Base-by-base conservation (phyloP, 192 early-diverging fungal genomes). In the Gryganskiella cystojenkinii region DNA sequence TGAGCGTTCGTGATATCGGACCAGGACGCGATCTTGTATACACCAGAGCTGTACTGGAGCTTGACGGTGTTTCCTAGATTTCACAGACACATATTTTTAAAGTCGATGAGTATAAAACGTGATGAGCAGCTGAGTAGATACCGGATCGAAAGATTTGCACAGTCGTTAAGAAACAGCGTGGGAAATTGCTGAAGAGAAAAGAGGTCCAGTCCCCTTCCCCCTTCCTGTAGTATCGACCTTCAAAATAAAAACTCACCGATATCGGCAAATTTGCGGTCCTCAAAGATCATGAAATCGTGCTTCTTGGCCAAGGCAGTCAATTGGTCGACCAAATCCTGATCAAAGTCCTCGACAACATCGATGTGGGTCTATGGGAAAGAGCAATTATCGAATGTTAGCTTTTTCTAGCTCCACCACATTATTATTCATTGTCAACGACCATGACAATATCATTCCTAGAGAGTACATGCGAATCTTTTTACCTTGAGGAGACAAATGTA, bases 241-340 rank as follows among this genome's bases (percentile, higher is more conserved):
- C 22, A 53, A 3, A 34, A 6, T 30, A 22, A 50, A 14, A 17
- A 47, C 78, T 75, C 60, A 85, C 92, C 97, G 80, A 99, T 99
- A 74, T 99, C 97, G 54, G 96, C 96, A 86, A 99, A 99, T 85
- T 99, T 99, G 81, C 97, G 92, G 83, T 99, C 97, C 75, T 99
- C 97, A 79, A 99, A 99, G 70, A 99, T 98, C 82, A 99, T 64
- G 83, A 98, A 99, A 70, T 94, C 88, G 80, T 98, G 96, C 79
- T 94, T 92, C 42, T 87, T 82, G 17, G 93, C 88, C 58, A 99
- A 87, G 0, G 74, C 87, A 40, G 83, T 80, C 27, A 99, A 90
- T 70, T 90, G 84, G 9, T 72, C 82, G 20, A 94, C 89, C 56
- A 97, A 81, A 68, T 96, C 92, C 34, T 80, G 67, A 79, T 97